phyloP scores from a whole-genome alignment of 345 rosid genomes.

The Streptanthus diversifolius region DNA sequence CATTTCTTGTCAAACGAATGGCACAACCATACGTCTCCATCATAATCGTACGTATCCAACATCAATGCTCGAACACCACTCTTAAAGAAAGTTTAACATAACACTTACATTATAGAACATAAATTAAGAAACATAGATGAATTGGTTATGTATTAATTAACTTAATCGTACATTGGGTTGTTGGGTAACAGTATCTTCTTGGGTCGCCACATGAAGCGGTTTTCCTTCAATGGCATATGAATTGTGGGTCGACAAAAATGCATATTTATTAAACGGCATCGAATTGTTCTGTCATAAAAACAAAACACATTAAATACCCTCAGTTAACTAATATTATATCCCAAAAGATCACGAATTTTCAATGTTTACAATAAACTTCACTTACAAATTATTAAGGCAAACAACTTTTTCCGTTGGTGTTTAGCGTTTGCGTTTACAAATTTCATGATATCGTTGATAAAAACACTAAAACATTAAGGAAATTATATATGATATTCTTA shows the following conservation, averaged over 20 bases:
- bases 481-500: not conserved
- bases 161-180: slow-evolving; percentile 52
- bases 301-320: not conserved
- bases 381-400: not conserved
- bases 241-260: slow-evolving; percentile 60
- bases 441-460: not conserved
- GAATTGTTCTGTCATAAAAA: slow-evolving; percentile 39
- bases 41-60: slow-evolving; percentile 61
- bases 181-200: slow-evolving; percentile 58
- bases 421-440: not conserved
- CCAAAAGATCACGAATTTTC: not conserved
- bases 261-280: slow-evolving; percentile 53
- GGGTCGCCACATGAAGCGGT: slow-evolving; percentile 49
- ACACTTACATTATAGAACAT: not conserved
- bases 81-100: slow-evolving; percentile 25
- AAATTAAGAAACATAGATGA: not conserved
- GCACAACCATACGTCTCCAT: slow-evolving; percentile 58
- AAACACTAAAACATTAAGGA: not conserved
- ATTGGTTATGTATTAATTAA: not conserved
- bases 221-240: slow-evolving; percentile 47
- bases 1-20: slow-evolving; percentile 51
- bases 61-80: slow-evolving; percentile 63
- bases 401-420: not conserved
- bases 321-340: not conserved
- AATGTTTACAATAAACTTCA: not conserved